Evolutionary conservation across 2,329 filamentous ascomycete species (phyloP), one percentile per base, ranked within the genome.

Genomic region (Thielaviopsis ethacetica): DNA sequence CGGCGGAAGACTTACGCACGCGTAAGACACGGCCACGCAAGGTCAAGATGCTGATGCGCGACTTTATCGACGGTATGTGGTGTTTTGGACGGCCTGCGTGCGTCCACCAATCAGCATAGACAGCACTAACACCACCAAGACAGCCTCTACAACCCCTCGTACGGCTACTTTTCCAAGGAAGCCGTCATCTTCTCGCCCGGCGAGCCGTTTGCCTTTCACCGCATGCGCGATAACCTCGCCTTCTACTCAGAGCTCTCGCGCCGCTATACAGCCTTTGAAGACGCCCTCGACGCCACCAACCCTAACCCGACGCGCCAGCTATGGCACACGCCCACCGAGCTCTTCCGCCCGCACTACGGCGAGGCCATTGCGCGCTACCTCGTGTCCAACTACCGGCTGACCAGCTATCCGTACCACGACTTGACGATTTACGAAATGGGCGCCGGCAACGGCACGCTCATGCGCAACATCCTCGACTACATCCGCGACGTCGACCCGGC

Each of bases 401-500:
- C 88, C 52, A 82, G 89, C 59, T 97, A 93, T 69, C 93, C 93
- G 2, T 96, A 97, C 75, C 85, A 96, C 71, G 93, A 98, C 71
- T 80, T 98, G 57, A 88, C 95, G 66, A 94, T 98, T 70, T 98
- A 96, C 78, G 93, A 98, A 71, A 95, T 98, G 86, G 93, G 93
- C 57, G 93, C 93, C 47, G 93, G 93, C 66, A 91, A 95, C 66
- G 93, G 93, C 63, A 98, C 94, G 0, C 80, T 98, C 68, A 98
- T 98, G 93, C 79, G 93, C 68, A 98, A 98, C 71, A 91, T 98
- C 60, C 79, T 98, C 62, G 91, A 98, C 75, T 95, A 94, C 71
- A 95, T 98, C 69, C 87, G 91, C 63, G 85, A 88, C 64, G 79
- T 84, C 52, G 88, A 97, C 66, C 89, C 91, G 0, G 86, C 91